These are phyloP conservation scores for Microsporum canis DNA, from an alignment of 2,329 filamentous ascomycete genomes.

Conservation along the genomic window DNA sequence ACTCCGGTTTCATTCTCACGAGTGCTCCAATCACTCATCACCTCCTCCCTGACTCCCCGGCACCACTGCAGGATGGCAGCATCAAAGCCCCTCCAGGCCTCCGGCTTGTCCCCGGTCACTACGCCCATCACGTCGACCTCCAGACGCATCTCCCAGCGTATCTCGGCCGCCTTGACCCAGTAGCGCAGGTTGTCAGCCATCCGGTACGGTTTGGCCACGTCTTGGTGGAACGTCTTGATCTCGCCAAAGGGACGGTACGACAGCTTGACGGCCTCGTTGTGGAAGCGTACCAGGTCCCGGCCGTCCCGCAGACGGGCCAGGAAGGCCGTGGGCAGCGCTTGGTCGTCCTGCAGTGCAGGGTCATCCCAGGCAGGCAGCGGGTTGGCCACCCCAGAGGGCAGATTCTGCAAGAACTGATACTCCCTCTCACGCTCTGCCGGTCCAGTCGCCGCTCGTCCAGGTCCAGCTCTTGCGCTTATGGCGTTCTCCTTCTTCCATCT, in stretches of 20 bases:
- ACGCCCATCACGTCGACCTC: slow-evolving; percentile 76
- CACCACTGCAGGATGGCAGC: slow-evolving; percentile 75
- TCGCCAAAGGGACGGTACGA: slow-evolving; percentile 79
- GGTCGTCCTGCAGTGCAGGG: background rate
- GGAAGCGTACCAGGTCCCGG: slow-evolving; percentile 67
- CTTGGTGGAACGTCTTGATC: slow-evolving; percentile 80
- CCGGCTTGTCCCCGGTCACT: slow-evolving; percentile 58
- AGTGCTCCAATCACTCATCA: slow-evolving; percentile 57
- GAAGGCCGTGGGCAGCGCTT: slow-evolving; percentile 49
- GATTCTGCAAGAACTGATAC: slow-evolving; percentile 66
- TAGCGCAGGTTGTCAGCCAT: slow-evolving; percentile 86
- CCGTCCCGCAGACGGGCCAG: slow-evolving; percentile 65
- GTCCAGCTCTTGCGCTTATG: slow-evolving; percentile 62
- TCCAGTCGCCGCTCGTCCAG: slow-evolving; percentile 75
- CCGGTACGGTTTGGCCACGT: slow-evolving; percentile 89
- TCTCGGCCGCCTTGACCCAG: slow-evolving; percentile 91
- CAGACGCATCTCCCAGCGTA: slow-evolving; percentile 81
- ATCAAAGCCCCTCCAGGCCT: slow-evolving; percentile 71
- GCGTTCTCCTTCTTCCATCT: slow-evolving; percentile 62
- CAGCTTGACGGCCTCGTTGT: slow-evolving; percentile 78
- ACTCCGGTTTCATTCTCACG: background rate
- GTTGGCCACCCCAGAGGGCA: slow-evolving; percentile 44
- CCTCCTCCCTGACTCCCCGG: slow-evolving; percentile 67
- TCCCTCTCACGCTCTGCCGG: slow-evolving; percentile 65
- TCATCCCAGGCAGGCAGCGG: slow-evolving; percentile 56